Percentiles rank a stretch among this genome's conserved stretches.
These are phyloP conservation scores for Aegilops sharonensis DNA, from an alignment of 176 grass and related monocot species.

Conservation along the genomic window DNA sequence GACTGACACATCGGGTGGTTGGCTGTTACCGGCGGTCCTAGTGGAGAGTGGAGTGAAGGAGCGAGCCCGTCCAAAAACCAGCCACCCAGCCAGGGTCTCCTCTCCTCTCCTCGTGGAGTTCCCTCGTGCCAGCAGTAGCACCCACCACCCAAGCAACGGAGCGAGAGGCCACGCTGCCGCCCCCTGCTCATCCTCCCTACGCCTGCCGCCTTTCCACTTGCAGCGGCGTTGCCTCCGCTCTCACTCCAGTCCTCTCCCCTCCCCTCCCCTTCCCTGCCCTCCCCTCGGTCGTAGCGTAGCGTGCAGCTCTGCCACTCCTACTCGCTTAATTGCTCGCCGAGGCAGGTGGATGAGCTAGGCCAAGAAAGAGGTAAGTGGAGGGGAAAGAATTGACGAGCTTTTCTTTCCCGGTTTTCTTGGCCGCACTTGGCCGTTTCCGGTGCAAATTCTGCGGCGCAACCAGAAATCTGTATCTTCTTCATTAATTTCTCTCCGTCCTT, in stretches of 20 bases:
- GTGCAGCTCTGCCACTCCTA: background rate
- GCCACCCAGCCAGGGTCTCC: background rate
- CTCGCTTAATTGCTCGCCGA: background rate
- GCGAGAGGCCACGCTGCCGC: background rate
- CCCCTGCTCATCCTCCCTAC: constrained; percentile 5
- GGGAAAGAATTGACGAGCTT: too few relatives aligned
- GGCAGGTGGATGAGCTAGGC: too few relatives aligned
- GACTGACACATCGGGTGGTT: background rate
- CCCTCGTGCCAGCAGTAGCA: background rate
- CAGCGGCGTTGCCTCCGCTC: too few relatives aligned
- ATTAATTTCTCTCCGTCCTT: background rate
- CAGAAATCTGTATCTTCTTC: background rate
- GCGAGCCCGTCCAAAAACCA: background rate
- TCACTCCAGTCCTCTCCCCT: constrained; percentile 17
- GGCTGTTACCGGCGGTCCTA: too few relatives aligned
- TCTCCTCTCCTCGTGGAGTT: background rate
- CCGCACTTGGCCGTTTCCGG: constrained; percentile 12
- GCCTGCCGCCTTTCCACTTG: background rate
- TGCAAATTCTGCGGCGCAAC: background rate
- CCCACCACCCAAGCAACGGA: background rate
- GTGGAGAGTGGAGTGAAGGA: background rate
- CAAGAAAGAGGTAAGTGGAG: background rate
- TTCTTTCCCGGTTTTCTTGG: background rate
- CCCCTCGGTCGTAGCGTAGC: background rate
- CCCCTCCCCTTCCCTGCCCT: background rate